Base-by-base conservation (phyloP, 2,329 filamentous ascomycete genomes). In the Neonectria punicea region DNA sequence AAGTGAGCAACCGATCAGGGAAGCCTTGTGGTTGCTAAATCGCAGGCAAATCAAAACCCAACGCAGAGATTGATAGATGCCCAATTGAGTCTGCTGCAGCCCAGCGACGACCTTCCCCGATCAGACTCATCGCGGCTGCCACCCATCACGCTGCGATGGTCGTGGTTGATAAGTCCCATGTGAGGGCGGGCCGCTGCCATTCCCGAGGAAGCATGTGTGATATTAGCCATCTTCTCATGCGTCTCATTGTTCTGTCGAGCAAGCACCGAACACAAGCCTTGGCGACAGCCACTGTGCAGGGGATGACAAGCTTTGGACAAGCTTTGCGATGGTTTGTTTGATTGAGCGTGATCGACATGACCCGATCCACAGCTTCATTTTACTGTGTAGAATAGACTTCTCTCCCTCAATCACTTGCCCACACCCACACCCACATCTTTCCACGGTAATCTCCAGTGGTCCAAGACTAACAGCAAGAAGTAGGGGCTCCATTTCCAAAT, bases 301-400 rank as follows among this genome's bases (percentile, higher is more conserved):
- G 41, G 20, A 41, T 20, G 49, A 43, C 13, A 41, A 50, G 47
- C 47, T 46, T 58, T 51, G 22, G 43, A 44, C 39, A 55, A 41
- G 20, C 25, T 43, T 43, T 20, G 39, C 10, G 39, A n/a, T 43
- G 16, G 36, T 8, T 41, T 41, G 44, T 25, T 11, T 22, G n/a
- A 53, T 34, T 41, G 30, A n/a, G 22, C 34, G 7, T 32, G 56
- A 59, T 59, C 56, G 56, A 50, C 56, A 53, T 44, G 47, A 36
- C n/a, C 25, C 10, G 34, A 59, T 59, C 56, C 56, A 59, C 56
- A 51, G 14, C 47, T 14, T 59, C 56, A 53, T 59, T 59, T 53
- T 25, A 25, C 5, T 25, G 25, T 25, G 25, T 25, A 58, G 55
- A 11, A 58, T 41, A 39, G 14, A n/a, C 25, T 39, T 39, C 13